A percentile compares a stretch with the other conserved stretches of the same genome.
phyloP scores from a whole-genome alignment of 2,329 filamentous ascomycete genomes.

The Dactylellina haptotyla region DNA sequence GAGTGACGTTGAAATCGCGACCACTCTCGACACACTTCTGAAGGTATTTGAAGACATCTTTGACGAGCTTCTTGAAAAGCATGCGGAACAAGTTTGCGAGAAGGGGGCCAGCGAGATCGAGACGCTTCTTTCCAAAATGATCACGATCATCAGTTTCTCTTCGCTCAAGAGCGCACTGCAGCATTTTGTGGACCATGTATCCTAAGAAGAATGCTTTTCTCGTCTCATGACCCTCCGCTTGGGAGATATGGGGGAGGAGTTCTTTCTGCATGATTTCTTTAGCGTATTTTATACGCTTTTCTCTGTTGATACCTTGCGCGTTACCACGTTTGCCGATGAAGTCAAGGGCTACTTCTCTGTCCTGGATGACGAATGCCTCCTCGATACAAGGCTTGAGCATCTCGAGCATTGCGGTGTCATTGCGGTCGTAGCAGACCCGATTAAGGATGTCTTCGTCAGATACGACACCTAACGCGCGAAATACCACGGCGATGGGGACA shows the following conservation, averaged over 20 bases:
- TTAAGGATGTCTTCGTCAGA: constrained; percentile 98
- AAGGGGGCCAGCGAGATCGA: constrained; percentile 92
- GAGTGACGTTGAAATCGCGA: constrained; percentile 86
- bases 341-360: constrained; percentile 91
- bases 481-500: constrained; percentile 92
- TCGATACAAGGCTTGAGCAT: constrained; percentile 97
- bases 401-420: constrained; percentile 95
- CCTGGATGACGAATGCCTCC: constrained; percentile 95
- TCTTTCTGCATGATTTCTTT: constrained; percentile 97
- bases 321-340: constrained; percentile 93
- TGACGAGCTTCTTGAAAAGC: constrained; percentile 88
- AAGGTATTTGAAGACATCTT: constrained; percentile 89
- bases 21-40: constrained; percentile 90
- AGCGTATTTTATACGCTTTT: constrained; percentile 90
- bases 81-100: constrained; percentile 96
- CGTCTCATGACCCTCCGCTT: constrained; percentile 92
- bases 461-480: constrained; percentile 92
- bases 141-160: constrained; percentile 96
- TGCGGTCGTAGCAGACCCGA: constrained; percentile 95
- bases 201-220: constrained; percentile 97
- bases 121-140: constrained; percentile 98
- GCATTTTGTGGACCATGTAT: constrained; percentile 96
- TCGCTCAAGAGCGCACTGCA: constrained; percentile 91
- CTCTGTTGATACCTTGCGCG: constrained; percentile 76
- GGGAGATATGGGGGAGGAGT: constrained; percentile 93